These are phyloP conservation scores for Crithidia mellificae DNA, from an alignment of 208 protist species.

Conservation along the genomic window DNA sequence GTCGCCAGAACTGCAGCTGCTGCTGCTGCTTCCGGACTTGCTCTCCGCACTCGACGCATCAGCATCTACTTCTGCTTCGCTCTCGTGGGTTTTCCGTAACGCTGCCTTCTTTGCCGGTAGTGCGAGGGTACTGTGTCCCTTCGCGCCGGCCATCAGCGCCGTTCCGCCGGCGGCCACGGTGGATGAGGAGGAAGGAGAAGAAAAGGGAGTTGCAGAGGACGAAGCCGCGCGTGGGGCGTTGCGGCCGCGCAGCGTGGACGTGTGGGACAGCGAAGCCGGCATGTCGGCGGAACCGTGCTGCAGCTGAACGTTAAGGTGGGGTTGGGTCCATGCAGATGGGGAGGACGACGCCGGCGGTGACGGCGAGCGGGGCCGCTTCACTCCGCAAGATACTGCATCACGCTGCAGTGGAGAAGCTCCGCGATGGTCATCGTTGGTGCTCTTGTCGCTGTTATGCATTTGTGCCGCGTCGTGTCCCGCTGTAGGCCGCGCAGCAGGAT, in stretches of 20 bases:
- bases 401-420: too few species aligned
- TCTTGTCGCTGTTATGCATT: too few species aligned
- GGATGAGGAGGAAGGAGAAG: not conserved
- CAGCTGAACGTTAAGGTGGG: not conserved
- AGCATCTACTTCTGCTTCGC: not conserved
- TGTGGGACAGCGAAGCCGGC: too few species aligned
- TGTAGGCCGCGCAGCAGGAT: too few species aligned
- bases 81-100: not conserved
- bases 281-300: not conserved
- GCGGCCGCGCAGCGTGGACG: too few species aligned
- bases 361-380: slow-evolving; percentile 11
- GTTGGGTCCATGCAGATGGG: not conserved
- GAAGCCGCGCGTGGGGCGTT: too few species aligned
- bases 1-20: too few species aligned
- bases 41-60: not conserved
- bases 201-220: too few species aligned
- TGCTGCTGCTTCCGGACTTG: not conserved
- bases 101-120: not conserved
- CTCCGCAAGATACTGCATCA: not conserved
- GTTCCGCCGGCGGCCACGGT: not conserved
- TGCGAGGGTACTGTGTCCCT: not conserved
- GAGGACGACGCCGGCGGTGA: not conserved
- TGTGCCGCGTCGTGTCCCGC: too few species aligned
- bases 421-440: too few species aligned
- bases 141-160: not conserved